These are phyloP conservation scores for Russula olivacea DNA, from an alignment of 768 basidiomycete genomes.

Conservation along the genomic window DNA sequence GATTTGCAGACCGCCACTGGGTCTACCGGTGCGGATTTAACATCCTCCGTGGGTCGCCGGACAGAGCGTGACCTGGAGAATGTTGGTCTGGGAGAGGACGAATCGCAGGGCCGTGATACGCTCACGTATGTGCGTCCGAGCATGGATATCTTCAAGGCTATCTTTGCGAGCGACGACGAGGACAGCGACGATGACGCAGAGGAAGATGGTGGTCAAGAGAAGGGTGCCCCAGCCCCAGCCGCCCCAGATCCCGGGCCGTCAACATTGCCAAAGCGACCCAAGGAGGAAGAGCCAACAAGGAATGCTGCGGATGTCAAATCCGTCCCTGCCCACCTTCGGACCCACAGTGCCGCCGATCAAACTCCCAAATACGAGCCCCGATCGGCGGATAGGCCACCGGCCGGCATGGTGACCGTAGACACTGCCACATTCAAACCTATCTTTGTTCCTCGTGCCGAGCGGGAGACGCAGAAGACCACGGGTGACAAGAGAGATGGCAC, in stretches of 20 bases:
- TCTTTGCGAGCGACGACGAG: conserved; percentile 94
- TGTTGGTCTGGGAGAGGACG: conserved; percentile 89
- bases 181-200: conserved; percentile 68
- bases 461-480: conserved; percentile 35
- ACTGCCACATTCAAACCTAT: conserved; percentile 80
- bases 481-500: conserved; percentile 28
- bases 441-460: conserved; percentile 61
- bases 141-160: conserved; percentile 95
- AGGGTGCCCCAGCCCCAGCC: neutral
- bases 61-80: conserved; percentile 58
- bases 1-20: conserved; percentile 17
- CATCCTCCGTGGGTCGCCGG: conserved; percentile 7
- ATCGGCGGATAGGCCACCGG: conserved; percentile 2
- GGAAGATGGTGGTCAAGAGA: conserved; percentile 26
- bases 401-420: conserved; percentile 38
- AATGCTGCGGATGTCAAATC: neutral
- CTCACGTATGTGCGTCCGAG: conserved; percentile 83
- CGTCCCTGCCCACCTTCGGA: conserved; percentile 17
- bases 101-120: conserved; percentile 79
- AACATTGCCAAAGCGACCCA: neutral
- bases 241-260: conserved; percentile 2
- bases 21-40: neutral
- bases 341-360: conserved; percentile 5
- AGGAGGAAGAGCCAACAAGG: neutral
- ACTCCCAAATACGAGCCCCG: conserved; percentile 17